Base-by-base conservation (phyloP, 352 stramenopile genomes). In the Globisporangium polare region DNA sequence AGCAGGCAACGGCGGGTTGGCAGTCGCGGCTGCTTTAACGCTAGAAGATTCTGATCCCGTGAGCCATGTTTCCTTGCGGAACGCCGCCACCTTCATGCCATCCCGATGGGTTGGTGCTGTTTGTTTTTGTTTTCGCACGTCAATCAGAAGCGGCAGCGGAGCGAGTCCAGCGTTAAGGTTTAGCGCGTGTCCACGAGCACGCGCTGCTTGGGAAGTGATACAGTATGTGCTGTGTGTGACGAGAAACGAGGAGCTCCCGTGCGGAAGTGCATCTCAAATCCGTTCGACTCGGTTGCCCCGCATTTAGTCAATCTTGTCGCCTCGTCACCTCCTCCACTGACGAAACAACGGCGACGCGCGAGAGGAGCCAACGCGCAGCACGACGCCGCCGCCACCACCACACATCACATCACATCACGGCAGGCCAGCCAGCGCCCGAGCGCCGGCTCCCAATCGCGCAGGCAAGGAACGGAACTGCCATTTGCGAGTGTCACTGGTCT, bases 401-500 rank as follows among this genome's bases (percentile, higher is more conserved):
- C 41, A 46, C 41, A 46, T 46, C 5, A 33, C 29, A 33, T 33
- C 29, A 33, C 29, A 33, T 33, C 29, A 33, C 29, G 29, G 29
- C 29, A 33, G 29, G 12, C 13, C 13, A 22, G 5, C 41, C 41
- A 43, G 15, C 33, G 37, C 37, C 37, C 15, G n/a, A n/a, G n/a
- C n/a, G 1, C 3, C 15, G 13, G 37, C 15, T 7, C 41, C 17
- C 41, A 7, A 46, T 46, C 41, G 17, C 17, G 18, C 41, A 46
- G 41, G 41, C 41, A 46, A n/a, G 37, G 37, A 43, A 43, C 37
- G 41, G 41, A 46, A 46, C 41, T 20, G 18, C 41, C 41, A 27
- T 13, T 17, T 4, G 47, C 27, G 50, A 56, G 29, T 56, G 50
- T 56, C 50, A 41, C 50, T 56, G 50, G 50, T 41, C 24, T 41